A percentile compares a stretch with the other conserved stretches of the same genome.
Conservation (phyloP, 2,329 filamentous ascomycete species). For the Aspergillus ruber region DNA sequence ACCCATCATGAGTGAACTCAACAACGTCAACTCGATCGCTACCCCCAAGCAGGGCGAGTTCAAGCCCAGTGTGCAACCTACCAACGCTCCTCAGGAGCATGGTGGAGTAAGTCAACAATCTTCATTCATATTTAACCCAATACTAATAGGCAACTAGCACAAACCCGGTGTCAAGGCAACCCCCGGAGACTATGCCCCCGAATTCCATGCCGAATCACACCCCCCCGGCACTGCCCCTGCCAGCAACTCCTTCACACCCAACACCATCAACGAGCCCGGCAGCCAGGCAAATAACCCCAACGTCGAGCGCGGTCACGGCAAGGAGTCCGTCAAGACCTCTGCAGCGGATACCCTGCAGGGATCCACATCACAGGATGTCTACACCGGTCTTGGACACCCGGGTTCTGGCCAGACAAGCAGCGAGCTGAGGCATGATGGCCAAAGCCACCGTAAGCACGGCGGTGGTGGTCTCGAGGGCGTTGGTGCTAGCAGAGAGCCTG, state of each 20-base stretch:
- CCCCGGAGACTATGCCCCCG: slow-evolving; percentile 50
- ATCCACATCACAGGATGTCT: slow-evolving; percentile 48
- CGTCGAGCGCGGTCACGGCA: slow-evolving; percentile 34
- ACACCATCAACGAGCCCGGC: slow-evolving; percentile 30
- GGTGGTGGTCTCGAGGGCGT: slow-evolving; percentile 40
- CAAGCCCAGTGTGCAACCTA: slow-evolving; percentile 30
- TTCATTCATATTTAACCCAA: background rate
- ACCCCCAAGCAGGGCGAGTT: slow-evolving; percentile 52
- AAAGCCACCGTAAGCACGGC: slow-evolving; percentile 36
- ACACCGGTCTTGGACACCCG: slow-evolving; percentile 50
- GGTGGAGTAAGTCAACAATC: slow-evolving; percentile 34
- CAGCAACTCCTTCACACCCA: slow-evolving; percentile 43
- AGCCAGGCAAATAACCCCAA: slow-evolving; percentile 37
- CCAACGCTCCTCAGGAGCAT: background rate
- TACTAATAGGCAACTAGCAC: slow-evolving; percentile 45
- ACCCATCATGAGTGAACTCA: slow-evolving; percentile 20
- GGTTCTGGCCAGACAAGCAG: slow-evolving; percentile 42
- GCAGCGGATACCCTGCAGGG: slow-evolving; percentile 45
- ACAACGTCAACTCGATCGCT: slow-evolving; percentile 47
- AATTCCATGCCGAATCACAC: slow-evolving; percentile 58
- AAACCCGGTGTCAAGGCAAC: slow-evolving; percentile 55
- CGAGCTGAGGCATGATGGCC: slow-evolving; percentile 44
- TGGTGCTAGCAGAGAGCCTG: slow-evolving; percentile 24
- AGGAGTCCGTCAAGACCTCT: slow-evolving; percentile 35
- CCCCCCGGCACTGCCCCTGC: slow-evolving; percentile 59